phyloP scores from a whole-genome alignment of 352 stramenopile genomes.

The Pythium phragmitis region DNA sequence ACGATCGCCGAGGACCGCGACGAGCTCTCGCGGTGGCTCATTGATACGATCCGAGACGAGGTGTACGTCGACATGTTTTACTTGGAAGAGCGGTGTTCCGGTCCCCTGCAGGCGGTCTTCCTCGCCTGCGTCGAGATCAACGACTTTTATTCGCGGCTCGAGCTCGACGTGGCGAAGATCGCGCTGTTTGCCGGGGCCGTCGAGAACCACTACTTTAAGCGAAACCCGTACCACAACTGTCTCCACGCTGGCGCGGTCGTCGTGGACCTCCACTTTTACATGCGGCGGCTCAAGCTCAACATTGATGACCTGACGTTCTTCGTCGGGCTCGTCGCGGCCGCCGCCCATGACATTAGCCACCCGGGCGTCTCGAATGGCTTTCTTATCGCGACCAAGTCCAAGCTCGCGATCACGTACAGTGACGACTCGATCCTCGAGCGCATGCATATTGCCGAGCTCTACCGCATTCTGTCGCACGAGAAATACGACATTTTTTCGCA shows the following conservation, averaged over 20 bases:
- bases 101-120: constrained; percentile 51
- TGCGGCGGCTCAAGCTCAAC: constrained; percentile 55
- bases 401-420: constrained; percentile 92
- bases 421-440: constrained; percentile 87
- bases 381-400: constrained; percentile 83
- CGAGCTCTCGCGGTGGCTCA: constrained; percentile 46
- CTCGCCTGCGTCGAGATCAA: constrained; percentile 61
- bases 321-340: constrained; percentile 75
- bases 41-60: constrained; percentile 52
- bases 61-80: constrained; percentile 71
- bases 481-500: constrained; percentile 63
- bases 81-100: constrained; percentile 43
- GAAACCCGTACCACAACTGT: constrained; percentile 74
- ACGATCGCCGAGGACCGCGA: constrained; percentile 28
- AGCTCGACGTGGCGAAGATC: constrained; percentile 47
- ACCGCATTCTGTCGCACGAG: constrained; percentile 58
- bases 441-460: constrained; percentile 71
- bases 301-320: constrained; percentile 55
- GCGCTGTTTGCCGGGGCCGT: constrained; percentile 43
- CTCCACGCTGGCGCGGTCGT: constrained; percentile 65
- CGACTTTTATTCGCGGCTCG: constrained; percentile 40
- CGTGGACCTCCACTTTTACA: constrained; percentile 65
- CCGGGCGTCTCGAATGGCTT: constrained; percentile 91
- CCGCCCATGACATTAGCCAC: constrained; percentile 92
- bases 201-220: constrained; percentile 61